A percentile compares a stretch with the other conserved stretches of the same genome.
Evolutionary conservation across 176 grass and related monocot species (phyloP).

Genomic region (Eleusine coracana): DNA sequence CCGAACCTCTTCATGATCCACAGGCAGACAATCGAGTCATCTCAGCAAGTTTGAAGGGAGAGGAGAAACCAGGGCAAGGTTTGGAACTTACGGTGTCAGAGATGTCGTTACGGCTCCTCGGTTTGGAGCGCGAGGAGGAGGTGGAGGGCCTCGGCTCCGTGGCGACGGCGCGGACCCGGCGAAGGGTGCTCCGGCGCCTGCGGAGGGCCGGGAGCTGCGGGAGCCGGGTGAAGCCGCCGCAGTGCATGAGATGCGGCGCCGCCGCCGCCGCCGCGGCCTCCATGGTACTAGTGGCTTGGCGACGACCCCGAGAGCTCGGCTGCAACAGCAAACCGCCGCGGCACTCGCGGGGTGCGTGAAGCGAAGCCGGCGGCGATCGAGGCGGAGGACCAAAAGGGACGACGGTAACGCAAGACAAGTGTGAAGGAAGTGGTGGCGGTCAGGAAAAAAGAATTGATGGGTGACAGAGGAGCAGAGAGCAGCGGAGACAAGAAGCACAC

Average conservation of each 20-base stretch:
- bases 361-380: neutral
- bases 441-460: neutral
- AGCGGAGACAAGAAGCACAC: neutral
- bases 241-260: constrained; percentile 66
- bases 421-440: neutral
- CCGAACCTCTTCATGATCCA: constrained; percentile 61
- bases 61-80: neutral
- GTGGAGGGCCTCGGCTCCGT: constrained; percentile 57
- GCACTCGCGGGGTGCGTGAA: neutral
- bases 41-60: neutral
- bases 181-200: neutral
- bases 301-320: neutral
- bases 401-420: neutral
- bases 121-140: neutral
- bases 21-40: neutral
- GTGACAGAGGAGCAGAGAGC: neutral
- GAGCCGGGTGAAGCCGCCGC: constrained; percentile 58
- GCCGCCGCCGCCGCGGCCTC: constrained; percentile 48
- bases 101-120: constrained; percentile 36
- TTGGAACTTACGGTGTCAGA: constrained; percentile 61
- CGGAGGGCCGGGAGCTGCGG: constrained; percentile 29
- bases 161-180: constrained; percentile 66
- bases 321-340: neutral
- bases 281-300: constrained; percentile 33
- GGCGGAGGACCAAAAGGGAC: neutral